Conservation (phyloP, 805 yeast genomes). For the Candida maris region DNA sequence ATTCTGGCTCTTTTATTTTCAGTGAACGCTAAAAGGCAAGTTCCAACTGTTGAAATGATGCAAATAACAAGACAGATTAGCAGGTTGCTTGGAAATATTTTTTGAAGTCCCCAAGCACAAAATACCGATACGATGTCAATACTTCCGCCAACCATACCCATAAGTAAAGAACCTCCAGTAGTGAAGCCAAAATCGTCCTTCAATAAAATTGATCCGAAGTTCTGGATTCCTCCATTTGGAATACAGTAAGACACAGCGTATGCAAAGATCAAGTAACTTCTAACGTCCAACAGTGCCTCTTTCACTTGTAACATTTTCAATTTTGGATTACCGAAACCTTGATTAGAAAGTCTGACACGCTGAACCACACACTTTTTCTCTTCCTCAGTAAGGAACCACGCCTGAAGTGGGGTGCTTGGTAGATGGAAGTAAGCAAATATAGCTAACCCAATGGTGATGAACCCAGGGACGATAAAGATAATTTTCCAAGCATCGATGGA, state of each 20-base stretch:
- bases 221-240: slow-evolving; percentile 54
- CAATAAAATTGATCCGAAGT: slow-evolving; percentile 43
- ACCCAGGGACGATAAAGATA: slow-evolving; percentile 59
- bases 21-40: slow-evolving; percentile 30
- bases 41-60: slow-evolving; percentile 21
- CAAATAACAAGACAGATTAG: slow-evolving; percentile 26
- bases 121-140: slow-evolving; percentile 32
- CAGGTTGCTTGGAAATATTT: slow-evolving; percentile 28
- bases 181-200: slow-evolving; percentile 33
- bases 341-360: slow-evolving; percentile 18
- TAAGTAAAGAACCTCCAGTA: slow-evolving; percentile 24
- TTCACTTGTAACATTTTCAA: slow-evolving; percentile 27
- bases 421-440: slow-evolving; percentile 44
- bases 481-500: slow-evolving; percentile 56
- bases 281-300: slow-evolving; percentile 29
- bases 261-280: slow-evolving; percentile 44
- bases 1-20: slow-evolving; percentile 18
- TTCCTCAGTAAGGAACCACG: slow-evolving; percentile 36
- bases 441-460: slow-evolving; percentile 52
- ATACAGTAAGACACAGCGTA: slow-evolving; percentile 39
- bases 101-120: slow-evolving; percentile 18
- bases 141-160: slow-evolving; percentile 36
- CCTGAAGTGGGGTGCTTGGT: slow-evolving; percentile 51
- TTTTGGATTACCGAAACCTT: slow-evolving; percentile 27
- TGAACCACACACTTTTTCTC: slow-evolving; percentile 37